Conservation (phyloP, 106 monocot genomes). For the Dendrobium huoshanense region DNA sequence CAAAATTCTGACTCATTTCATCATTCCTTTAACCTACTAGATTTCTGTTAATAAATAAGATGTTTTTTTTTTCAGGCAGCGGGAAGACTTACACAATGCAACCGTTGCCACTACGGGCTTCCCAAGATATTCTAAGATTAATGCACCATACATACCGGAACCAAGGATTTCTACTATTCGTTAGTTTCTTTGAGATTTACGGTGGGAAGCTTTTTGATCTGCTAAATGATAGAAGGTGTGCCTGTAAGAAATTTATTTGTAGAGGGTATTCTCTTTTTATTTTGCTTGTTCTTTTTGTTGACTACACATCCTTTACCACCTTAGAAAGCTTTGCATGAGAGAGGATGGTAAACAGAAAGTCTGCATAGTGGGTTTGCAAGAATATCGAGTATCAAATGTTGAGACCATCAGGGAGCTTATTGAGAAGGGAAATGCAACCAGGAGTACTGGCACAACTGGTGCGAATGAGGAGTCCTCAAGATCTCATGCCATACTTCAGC, state of each 20-base stretch:
- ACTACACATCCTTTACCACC: neutral
- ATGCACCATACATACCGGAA: conserved; percentile 66
- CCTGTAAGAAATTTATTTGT: neutral
- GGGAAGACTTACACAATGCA: conserved; percentile 98
- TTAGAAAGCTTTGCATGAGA: conserved; percentile 91
- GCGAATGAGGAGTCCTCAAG: conserved; percentile 98
- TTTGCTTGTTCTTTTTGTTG: neutral
- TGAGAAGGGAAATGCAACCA: conserved; percentile 85
- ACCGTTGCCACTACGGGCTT: conserved; percentile 81
- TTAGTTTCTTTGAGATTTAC: conserved; percentile 99
- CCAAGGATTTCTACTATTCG: conserved; percentile 82
- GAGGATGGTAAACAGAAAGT: conserved; percentile 97
- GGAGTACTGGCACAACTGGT: conserved; percentile 96
- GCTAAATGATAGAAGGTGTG: conserved; percentile 83
- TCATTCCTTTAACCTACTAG: neutral
- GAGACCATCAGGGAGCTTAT: conserved; percentile 88
- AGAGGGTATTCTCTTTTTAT: too few species aligned
- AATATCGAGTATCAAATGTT: conserved; percentile 95
- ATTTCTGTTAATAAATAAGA: neutral
- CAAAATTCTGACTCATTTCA: neutral
- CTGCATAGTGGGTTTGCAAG: conserved; percentile 94
- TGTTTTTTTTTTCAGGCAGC: conserved; percentile 53
- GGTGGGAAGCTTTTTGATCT: conserved; percentile 98
- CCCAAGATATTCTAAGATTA: conserved; percentile 63
- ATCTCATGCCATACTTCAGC: conserved; percentile 91